These are phyloP conservation scores for Gossypium australe DNA, from an alignment of 345 rosid genomes.

Conservation along the genomic window DNA sequence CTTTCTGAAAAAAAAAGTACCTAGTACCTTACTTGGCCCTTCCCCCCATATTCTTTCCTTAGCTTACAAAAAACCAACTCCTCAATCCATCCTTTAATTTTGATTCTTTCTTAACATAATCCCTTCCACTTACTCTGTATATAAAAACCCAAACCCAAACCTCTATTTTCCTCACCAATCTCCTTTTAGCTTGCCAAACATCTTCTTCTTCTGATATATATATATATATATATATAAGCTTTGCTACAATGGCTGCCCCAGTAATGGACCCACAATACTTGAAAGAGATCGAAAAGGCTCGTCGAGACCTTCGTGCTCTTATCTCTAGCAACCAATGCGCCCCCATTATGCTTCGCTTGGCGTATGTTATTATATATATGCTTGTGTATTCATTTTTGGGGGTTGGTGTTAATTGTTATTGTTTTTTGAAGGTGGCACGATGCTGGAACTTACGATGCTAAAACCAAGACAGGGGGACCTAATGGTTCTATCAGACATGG, in stretches of 20 bases:
- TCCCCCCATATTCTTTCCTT: not conserved
- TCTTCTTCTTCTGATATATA: not conserved
- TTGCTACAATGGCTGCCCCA: slow-evolving; percentile 28
- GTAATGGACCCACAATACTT: slow-evolving; percentile 44
- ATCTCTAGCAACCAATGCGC: slow-evolving; percentile 58
- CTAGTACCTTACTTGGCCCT: not conserved
- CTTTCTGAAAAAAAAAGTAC: not conserved
- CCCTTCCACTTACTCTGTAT: not conserved
- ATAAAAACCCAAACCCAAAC: not conserved
- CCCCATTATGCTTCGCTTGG: slow-evolving; percentile 93
- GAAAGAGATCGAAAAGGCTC: slow-evolving; percentile 66
- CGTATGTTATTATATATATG: slow-evolving; percentile 36
- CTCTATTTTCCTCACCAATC: not conserved
- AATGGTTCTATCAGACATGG: slow-evolving; percentile 68
- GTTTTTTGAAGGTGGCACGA: slow-evolving; percentile 25
- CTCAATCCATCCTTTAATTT: not conserved
- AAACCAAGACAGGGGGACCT: slow-evolving; percentile 79
- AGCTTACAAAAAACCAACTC: not conserved
- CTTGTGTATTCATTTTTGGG: too few species aligned
- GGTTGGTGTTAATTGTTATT: not conserved
- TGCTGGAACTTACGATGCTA: slow-evolving; percentile 86
- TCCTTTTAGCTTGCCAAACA: not conserved
- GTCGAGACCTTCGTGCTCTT: slow-evolving; percentile 72
- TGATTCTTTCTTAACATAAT: not conserved
- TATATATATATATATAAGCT: not conserved